A percentile compares a stretch with the other conserved stretches of the same genome.
phyloP scores from a whole-genome alignment of 352 stramenopile species.

The Pythium oligandrum region DNA sequence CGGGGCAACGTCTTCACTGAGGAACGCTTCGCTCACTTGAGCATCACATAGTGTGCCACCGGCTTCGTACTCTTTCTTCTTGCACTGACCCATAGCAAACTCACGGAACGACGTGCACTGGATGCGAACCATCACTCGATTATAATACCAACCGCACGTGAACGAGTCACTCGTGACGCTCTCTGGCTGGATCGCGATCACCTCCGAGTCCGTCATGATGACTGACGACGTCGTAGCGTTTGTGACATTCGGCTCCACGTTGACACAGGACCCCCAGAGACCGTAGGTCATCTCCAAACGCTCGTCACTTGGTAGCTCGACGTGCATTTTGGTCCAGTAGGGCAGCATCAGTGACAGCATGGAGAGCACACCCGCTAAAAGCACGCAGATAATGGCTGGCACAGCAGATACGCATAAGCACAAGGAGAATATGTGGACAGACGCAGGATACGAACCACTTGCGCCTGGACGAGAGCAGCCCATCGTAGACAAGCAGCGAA shows the following conservation, averaged over 20 bases:
- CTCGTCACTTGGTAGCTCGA: conserved; percentile 3
- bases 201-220: conserved; percentile 16
- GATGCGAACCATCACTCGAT: conserved; percentile 13
- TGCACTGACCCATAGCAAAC: conserved; percentile 16
- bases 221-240: conserved; percentile 8
- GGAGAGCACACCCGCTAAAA: conserved; percentile 28
- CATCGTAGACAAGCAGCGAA: conserved; percentile 15
- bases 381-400: conserved; percentile 29
- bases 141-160: conserved; percentile 18
- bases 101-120: conserved; percentile 20
- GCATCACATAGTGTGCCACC: conserved; percentile 13
- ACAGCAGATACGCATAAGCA: no score
- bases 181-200: conserved; percentile 15
- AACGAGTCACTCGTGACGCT: conserved; percentile 12
- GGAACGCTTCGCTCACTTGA: conserved; percentile 22
- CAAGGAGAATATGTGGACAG: no score
- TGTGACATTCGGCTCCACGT: conserved; percentile 25
- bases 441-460: conserved; percentile 20
- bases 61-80: conserved; percentile 5
- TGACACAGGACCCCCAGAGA: conserved; percentile 52
- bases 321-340: conserved; percentile 40
- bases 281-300: conserved; percentile 43
- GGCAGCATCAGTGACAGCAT: conserved; percentile 38
- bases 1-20: conserved; percentile 14
- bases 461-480: conserved; percentile 44